A percentile compares a stretch with the other conserved stretches of the same genome.
phyloP scores from a whole-genome alignment of 148 eudicot genomes.

The Fagopyrum esculentum region DNA sequence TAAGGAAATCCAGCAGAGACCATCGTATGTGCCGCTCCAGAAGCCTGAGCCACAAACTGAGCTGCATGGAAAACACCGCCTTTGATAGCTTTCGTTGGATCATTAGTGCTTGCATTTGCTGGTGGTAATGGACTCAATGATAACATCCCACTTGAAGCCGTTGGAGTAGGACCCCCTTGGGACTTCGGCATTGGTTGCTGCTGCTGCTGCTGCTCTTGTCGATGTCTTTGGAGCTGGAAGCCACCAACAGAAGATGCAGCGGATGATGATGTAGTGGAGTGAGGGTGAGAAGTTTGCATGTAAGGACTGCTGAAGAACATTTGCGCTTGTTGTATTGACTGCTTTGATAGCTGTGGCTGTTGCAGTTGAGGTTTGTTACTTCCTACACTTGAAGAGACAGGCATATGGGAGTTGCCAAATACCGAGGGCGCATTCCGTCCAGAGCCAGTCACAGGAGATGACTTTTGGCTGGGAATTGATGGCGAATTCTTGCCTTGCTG shows the following conservation, averaged over 20 bases:
- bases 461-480: constrained; percentile 42
- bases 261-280: constrained; percentile 26
- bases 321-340: constrained; percentile 51
- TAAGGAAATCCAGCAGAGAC: constrained; percentile 53
- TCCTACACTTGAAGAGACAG: constrained; percentile 24
- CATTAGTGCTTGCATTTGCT: constrained; percentile 35
- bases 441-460: constrained; percentile 26
- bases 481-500: constrained; percentile 52
- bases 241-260: constrained; percentile 33
- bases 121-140: constrained; percentile 40
- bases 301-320: constrained; percentile 46
- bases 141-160: constrained; percentile 62
- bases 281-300: constrained; percentile 29
- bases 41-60: constrained; percentile 50
- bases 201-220: constrained; percentile 48
- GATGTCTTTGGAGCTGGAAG: constrained; percentile 53
- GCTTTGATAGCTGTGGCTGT: constrained; percentile 41
- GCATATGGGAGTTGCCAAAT: constrained; percentile 61
- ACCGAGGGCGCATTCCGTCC: constrained; percentile 46
- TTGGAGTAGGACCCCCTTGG: constrained; percentile 26
- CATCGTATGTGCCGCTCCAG: constrained; percentile 37
- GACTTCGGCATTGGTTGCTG: constrained; percentile 31
- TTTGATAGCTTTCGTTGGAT: constrained; percentile 72
- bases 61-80: constrained; percentile 45
- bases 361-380: constrained; percentile 44